A percentile compares a stretch with the other conserved stretches of the same genome.
phyloP scores from a whole-genome alignment of 2,329 filamentous ascomycete species.

The Fusarium sp. region DNA sequence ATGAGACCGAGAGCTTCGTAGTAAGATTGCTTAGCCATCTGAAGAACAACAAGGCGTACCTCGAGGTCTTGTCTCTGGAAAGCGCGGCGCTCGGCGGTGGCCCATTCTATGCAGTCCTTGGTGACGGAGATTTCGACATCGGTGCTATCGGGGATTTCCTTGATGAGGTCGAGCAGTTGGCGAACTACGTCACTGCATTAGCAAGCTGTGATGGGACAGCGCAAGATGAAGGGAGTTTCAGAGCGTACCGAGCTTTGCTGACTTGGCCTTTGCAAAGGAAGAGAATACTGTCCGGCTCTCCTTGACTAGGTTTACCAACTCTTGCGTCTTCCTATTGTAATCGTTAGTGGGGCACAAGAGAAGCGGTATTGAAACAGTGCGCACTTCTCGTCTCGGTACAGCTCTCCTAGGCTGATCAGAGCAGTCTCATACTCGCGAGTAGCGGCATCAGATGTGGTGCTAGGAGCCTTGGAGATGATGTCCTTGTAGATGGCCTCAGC shows the following conservation, averaged over 20 bases:
- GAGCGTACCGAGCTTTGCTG: constrained; percentile 89
- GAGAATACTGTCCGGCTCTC: constrained; percentile 92
- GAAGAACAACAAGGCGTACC: constrained; percentile 90
- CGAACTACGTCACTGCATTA: constrained; percentile 73
- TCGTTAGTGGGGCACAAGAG: constrained; percentile 28
- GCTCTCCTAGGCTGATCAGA: constrained; percentile 87
- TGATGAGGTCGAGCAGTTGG: constrained; percentile 95
- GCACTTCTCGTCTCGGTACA: constrained; percentile 90
- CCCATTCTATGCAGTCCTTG: constrained; percentile 99
- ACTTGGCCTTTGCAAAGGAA: constrained; percentile 98
- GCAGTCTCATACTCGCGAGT: constrained; percentile 93
- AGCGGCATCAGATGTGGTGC: constrained; percentile 84
- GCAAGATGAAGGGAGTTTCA: not conserved
- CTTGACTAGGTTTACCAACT: constrained; percentile 90
- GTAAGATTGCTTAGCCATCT: constrained; percentile 98
- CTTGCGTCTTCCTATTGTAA: constrained; percentile 76
- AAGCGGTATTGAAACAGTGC: constrained; percentile 50
- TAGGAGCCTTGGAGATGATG: constrained; percentile 86
- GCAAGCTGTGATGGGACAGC: constrained; percentile 12
- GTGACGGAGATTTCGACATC: constrained; percentile 96
- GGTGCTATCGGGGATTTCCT: constrained; percentile 91
- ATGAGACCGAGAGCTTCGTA: constrained; percentile 97
- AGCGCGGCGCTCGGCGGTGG: constrained; percentile 90
- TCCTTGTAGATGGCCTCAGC: constrained; percentile 91
- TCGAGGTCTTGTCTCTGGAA: constrained; percentile 99